Evolutionary conservation across 1,139 yeast genomes (phyloP).

Genomic region (Lodderomyces elongisporus): DNA sequence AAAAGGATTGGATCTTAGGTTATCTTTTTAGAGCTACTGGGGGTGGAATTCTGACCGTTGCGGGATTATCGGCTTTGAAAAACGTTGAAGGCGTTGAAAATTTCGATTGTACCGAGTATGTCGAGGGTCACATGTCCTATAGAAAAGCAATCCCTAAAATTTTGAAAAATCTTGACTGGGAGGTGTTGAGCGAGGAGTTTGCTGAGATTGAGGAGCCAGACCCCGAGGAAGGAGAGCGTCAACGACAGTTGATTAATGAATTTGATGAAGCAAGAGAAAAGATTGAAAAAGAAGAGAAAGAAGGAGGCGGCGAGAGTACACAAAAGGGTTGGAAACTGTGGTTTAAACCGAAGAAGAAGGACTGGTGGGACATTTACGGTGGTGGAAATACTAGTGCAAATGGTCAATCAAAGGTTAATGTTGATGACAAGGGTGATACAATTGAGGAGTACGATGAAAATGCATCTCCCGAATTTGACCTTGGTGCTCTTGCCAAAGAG

Average conservation of each 20-base stretch:
- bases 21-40: constrained; percentile 92
- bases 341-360: constrained; percentile 74
- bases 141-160: constrained; percentile 88
- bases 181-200: constrained; percentile 83
- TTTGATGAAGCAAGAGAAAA: constrained; percentile 79
- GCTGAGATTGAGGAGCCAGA: constrained; percentile 96
- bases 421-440: constrained; percentile 10
- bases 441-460: constrained; percentile 9
- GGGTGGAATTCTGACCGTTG: constrained; percentile 87
- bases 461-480: constrained; percentile 35
- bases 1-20: constrained; percentile 95
- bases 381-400: constrained; percentile 19
- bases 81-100: constrained; percentile 67
- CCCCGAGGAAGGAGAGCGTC: constrained; percentile 78
- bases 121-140: constrained; percentile 96
- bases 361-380: constrained; percentile 81
- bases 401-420: constrained; percentile 25
- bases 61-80: constrained; percentile 79
- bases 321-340: constrained; percentile 55
- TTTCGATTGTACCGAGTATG: constrained; percentile 77
- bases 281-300: constrained; percentile 33
- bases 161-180: constrained; percentile 66
- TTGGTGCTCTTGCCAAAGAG: constrained; percentile 42
- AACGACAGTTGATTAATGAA: constrained; percentile 73
- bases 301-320: constrained; percentile 21